A percentile compares a stretch with the other conserved stretches of the same genome.
Conservation (phyloP, 306 rosid genomes). For the Quercus engelmannii region DNA sequence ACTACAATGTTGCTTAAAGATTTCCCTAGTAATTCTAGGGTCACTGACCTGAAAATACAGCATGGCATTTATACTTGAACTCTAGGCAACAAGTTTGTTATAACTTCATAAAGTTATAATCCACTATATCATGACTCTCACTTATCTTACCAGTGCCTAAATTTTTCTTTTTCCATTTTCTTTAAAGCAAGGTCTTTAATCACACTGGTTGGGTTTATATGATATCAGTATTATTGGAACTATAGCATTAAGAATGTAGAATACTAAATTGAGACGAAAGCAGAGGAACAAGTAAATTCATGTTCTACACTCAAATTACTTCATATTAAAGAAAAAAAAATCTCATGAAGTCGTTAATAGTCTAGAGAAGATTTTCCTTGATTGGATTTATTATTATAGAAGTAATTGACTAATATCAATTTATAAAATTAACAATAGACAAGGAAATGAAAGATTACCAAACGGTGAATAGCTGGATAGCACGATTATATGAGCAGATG, state of each 20-base stretch:
- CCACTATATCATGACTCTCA: not conserved
- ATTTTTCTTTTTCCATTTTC: not conserved
- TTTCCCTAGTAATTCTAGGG: not conserved
- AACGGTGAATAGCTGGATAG: conserved; percentile 87
- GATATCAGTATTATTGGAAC: not conserved
- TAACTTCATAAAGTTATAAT: no score
- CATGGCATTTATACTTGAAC: not conserved
- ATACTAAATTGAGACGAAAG: not conserved
- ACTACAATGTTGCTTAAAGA: not conserved
- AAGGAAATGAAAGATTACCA: conserved; percentile 49
- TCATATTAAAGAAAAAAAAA: not conserved
- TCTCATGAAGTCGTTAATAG: not conserved
- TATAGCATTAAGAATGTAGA: not conserved
- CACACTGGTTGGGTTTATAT: not conserved
- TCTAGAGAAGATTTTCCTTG: not conserved
- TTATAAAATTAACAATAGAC: conserved; percentile 9
- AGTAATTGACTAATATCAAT: not conserved
- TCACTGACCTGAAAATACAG: not conserved
- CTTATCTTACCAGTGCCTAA: not conserved
- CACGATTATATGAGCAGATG: conserved; percentile 93
- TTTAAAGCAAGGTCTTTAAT: not conserved
- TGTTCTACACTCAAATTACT: not conserved
- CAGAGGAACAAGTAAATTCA: not conserved
- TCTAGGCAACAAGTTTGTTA: not conserved
- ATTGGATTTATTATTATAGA: not conserved